Evolutionary conservation across 2,329 filamentous ascomycete species (phyloP).

Genomic region (Phialocephala sp.): DNA sequence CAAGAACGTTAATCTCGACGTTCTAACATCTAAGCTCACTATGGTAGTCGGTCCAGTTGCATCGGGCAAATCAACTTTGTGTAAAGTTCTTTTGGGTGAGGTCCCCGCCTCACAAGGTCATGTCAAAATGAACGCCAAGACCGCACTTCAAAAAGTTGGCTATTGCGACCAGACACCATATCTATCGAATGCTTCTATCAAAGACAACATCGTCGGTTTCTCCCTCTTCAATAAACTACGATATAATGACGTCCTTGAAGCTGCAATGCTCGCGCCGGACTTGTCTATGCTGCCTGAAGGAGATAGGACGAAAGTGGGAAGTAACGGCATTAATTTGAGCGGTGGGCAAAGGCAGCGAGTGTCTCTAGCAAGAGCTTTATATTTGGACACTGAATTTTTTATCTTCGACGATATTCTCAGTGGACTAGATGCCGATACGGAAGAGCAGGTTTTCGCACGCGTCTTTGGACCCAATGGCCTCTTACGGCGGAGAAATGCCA

Average conservation of each 20-base stretch:
- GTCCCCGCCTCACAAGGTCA: conserved; percentile 34
- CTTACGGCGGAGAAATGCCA: conserved; percentile 37
- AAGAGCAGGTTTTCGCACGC: conserved; percentile 27
- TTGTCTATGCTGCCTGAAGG: conserved; percentile 32
- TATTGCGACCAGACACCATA: conserved; percentile 17
- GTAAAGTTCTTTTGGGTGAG: conserved; percentile 36
- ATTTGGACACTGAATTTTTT: conserved; percentile 15
- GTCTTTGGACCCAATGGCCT: conserved; percentile 27
- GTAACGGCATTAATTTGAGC: conserved; percentile 26
- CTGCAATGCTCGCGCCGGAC: conserved; percentile 32
- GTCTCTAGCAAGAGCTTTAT: conserved; percentile 37
- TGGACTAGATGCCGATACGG: conserved; percentile 36
- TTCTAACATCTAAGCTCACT: conserved; percentile 22
- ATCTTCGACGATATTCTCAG: conserved; percentile 38
- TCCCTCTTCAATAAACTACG: conserved; percentile 43
- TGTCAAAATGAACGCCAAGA: background rate
- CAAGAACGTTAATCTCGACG: conserved; percentile 13
- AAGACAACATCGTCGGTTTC: conserved; percentile 47
- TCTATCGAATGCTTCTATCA: conserved; percentile 47
- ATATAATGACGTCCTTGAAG: conserved; percentile 43
- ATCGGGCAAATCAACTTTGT: conserved; percentile 39
- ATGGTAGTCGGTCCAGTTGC: conserved; percentile 42
- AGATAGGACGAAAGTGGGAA: conserved; percentile 33
- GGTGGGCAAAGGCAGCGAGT: conserved; percentile 32
- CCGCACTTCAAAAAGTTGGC: conserved; percentile 5